Evolutionary conservation across 2,329 filamentous ascomycete genomes (phyloP), one percentile per base, ranked within the genome.

Genomic region (Leptosphaerulina australis): DNA sequence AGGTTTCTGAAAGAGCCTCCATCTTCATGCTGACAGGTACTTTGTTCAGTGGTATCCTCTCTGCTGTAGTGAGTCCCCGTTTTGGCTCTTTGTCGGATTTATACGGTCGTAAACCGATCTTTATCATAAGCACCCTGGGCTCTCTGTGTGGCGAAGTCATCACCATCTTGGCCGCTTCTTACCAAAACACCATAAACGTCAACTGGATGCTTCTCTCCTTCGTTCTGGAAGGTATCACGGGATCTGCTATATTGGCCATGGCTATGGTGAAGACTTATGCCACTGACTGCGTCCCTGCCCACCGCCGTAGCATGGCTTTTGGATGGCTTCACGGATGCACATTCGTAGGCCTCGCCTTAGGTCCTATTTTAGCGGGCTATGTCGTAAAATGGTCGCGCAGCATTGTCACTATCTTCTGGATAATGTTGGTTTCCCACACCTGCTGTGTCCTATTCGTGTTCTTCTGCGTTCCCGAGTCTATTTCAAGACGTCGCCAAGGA

Each of bases 271-370:
- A 95, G 70, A 91, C 93, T 0, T 99, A 97, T 72, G 87, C 89
- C 10, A 87, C 90, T 30, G 94, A 99, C 72, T 96, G 91, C 72
- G 93, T 91, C 0, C 79, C 88, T 3, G 89, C 91, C 0, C 87
- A 88, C 22, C 84, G 84, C 64, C 85, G 94, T 15, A 89, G 88
- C 52, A 88, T 96, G 6, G 84, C 86, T 4, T 94, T 97, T 70
- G 92, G 91, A 5, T 93, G 92, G 68, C 87, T 97, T 63, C 90
- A 97, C 64, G 91, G 90, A 9, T 91, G 88, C 60, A 79, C 99
- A 7, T 97, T 96, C 71, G 81, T 83, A 1, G 94, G 94, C n/a
- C 84, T 97, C 35, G 93, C 94, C 0, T 74, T 93, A 24, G 94
- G 94, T 0, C 94, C 94, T 6, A 80, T 95, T 2, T 67, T 96